Evolutionary conservation across 441 rosid species (phyloP), one percentile per base, ranked within the genome.

Genomic region (Adansonia madagascariensis): DNA sequence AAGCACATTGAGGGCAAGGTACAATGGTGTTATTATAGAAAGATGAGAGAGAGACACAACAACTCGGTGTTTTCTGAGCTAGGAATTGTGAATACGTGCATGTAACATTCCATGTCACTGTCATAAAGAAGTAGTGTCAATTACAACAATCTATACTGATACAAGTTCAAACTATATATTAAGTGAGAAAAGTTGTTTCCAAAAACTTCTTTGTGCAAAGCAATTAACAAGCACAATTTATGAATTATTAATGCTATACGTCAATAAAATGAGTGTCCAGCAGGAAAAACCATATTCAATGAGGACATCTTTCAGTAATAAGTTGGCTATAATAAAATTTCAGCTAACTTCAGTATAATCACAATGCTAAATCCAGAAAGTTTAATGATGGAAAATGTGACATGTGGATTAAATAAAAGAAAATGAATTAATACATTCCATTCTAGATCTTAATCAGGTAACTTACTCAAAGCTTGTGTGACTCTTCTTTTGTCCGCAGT

Each of bases 81-180:
- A 91, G 88, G 77, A 91, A 90, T 80, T 94, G 98, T 0, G 97
- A 94, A 74, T 90, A 92, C 4, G 41, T 35, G 82, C 98, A 94
- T 0, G 98, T 89, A 75, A 88, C 90, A 75, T 91, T 89, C 97
- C 97, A 92, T 24, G 98, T 94, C 97, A 94, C 97, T 91, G 79
- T 81, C 85, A 15, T 35, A 74, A 70, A 65, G 78, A 4, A 74
- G 31, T 43, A 60, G 75, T 56, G 43, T 73, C 7, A 24, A 22
- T 39, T 73, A 71, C 50, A 80, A 9, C 69, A 65, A 60, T 62
- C 55, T 39, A 5, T 14, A 61, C 3, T 44, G 18, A 41, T 24
- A 49, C 9, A 57, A 49, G 52, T 14, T 31, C 6, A 41, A 56
- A 46, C 4, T 22, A 39, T 43, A 59, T 35, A 12, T 3, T 4